Evolutionary conservation across 2,329 filamentous ascomycete genomes (phyloP), one percentile per base, ranked within the genome.

Genomic region (Endoconidiophora laricicola): DNA sequence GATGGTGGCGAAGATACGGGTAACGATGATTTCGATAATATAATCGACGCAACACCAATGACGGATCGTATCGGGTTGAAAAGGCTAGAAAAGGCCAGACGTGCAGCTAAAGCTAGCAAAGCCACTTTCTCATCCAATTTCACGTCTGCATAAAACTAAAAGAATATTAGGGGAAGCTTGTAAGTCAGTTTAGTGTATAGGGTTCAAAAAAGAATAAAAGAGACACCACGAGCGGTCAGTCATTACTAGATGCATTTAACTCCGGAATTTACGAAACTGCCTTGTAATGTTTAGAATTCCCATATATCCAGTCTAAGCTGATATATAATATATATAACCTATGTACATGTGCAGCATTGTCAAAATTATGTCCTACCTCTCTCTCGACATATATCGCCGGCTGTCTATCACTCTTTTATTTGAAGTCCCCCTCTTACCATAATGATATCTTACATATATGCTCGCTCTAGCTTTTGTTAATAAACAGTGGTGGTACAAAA

Each of bases 21-120:
- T 14, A 82, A 91, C 49, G 83, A 83, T 44, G 82, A 86, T 46
- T 94, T 96, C 60, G 90, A 96, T 60, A 82, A 82, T 56, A 93
- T 98, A 63, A 94, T 95, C 60, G 79, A 88, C 57, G 90, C 91
- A 0, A 90, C 86, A 2, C 86, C 86, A 0, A 78, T 93, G 16
- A 95, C 88, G 0, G 90, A 95, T 62, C 77, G 82, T 49, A 84
- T 83, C 10, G 90, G 90, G 0, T 59, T 79, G 50, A 63, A 65
- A 2, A 74, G 67, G 61, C 62, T 79, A 40, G 72, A 78, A 54
- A 76, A 71, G 62, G 73, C 78, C 57, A 66, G 72, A 38, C 63
- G 68, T 4, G 65, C 64, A 50, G 68, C 68, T 2, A 67, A 67
- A 4, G 63, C 69, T 24, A 71, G 69, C 4, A 74, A 65, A 14